Percentiles rank a stretch among this genome's conserved stretches.
Conservation (phyloP, 2,329 filamentous ascomycete genomes). For the Trichoderma sp. region DNA sequence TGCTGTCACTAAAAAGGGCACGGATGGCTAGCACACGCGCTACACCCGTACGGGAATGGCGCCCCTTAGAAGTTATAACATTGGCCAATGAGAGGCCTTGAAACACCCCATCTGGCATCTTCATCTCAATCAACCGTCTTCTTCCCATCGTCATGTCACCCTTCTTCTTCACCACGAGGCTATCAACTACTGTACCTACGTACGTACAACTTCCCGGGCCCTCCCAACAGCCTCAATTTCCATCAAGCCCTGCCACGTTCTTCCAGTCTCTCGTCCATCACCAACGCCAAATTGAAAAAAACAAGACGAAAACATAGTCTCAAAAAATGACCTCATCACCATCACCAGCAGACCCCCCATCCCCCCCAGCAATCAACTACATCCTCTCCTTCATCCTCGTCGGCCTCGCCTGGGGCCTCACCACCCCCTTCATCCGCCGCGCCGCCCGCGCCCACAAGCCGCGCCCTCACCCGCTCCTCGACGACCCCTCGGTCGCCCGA, state of each 20-base stretch:
- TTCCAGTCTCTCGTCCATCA: neutral
- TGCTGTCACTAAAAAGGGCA: neutral
- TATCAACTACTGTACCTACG: neutral
- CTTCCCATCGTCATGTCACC: neutral
- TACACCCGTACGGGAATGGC: neutral
- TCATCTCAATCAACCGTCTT: neutral
- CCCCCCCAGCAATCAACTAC: slow-evolving; percentile 71
- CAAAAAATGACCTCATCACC: slow-evolving; percentile 6
- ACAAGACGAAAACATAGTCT: neutral
- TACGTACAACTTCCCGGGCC: neutral
- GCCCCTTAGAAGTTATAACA: neutral
- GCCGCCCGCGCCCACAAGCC: slow-evolving; percentile 77
- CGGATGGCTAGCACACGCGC: neutral
- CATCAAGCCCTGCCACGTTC: neutral
- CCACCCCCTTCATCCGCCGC: slow-evolving; percentile 86
- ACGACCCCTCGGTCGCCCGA: slow-evolving; percentile 51
- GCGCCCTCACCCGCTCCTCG: slow-evolving; percentile 58
- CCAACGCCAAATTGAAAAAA: neutral
- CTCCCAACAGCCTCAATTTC: no score
- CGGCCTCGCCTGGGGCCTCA: slow-evolving; percentile 89
- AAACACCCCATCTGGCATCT: neutral
- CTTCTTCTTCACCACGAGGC: slow-evolving; percentile 12
- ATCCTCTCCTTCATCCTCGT: slow-evolving; percentile 87
- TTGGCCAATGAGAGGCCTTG: neutral
- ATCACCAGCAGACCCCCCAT: slow-evolving; percentile 23